Percentiles rank a stretch among this genome's conserved stretches.
These are phyloP conservation scores for Umbelopsis sp. DNA, from an alignment of 192 early-diverging fungal genomes.

Conservation along the genomic window DNA sequence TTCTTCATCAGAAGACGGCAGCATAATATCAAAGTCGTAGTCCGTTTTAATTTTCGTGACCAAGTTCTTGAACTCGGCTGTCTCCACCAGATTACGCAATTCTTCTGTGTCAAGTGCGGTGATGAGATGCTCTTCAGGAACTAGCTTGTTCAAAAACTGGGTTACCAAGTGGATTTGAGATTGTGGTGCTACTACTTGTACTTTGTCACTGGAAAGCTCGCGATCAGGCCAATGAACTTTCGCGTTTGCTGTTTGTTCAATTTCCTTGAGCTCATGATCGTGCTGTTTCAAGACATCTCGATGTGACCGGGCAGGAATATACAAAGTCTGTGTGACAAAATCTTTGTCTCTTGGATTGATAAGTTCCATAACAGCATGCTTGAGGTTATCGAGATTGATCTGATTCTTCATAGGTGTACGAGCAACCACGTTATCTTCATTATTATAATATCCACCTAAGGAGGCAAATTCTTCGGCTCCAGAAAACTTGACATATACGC, in stretches of 20 bases:
- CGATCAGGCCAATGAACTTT: conserved; percentile 64
- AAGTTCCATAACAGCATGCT: conserved; percentile 68
- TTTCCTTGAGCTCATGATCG: conserved; percentile 35
- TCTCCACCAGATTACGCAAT: conserved; percentile 34
- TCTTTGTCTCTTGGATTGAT: conserved; percentile 49
- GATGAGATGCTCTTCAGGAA: conserved; percentile 43
- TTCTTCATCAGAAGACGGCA: conserved; percentile 29
- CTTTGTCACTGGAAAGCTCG: conserved; percentile 59
- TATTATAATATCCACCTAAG: conserved; percentile 78
- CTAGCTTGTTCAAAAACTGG: conserved; percentile 44
- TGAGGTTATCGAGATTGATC: conserved; percentile 61
- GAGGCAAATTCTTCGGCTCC: conserved; percentile 73
- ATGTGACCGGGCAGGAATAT: conserved; percentile 40
- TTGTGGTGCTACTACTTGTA: conserved; percentile 60
- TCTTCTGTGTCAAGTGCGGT: conserved; percentile 41
- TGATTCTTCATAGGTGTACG: conserved; percentile 78
- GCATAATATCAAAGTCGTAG: conserved; percentile 39
- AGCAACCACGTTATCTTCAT: conserved; percentile 82
- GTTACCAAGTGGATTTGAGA: conserved; percentile 50
- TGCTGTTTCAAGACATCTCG: conserved; percentile 24
- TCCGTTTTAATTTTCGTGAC: conserved; percentile 40
- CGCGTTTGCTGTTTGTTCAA: conserved; percentile 50
- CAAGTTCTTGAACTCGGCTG: conserved; percentile 38
- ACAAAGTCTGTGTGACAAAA: conserved; percentile 40
- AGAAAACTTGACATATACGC: conserved; percentile 83